These are phyloP conservation scores for Peterozyma toletana DNA, from an alignment of 805 yeast genomes.

Conservation along the genomic window DNA sequence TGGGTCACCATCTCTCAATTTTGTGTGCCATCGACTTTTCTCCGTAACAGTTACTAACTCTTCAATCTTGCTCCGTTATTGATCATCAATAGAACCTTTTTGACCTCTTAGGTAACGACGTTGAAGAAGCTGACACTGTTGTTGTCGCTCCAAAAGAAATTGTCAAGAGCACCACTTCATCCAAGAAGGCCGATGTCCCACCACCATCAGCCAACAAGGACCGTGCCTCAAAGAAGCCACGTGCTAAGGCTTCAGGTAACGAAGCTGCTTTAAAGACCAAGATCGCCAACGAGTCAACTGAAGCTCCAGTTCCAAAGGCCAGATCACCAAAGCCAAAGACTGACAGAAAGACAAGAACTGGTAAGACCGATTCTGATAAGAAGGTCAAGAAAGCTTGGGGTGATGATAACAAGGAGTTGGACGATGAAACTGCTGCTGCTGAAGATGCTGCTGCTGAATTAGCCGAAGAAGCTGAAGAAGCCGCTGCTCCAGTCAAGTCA, in stretches of 20 bases:
- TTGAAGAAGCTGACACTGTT: slow-evolving; percentile 61
- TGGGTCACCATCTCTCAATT: too few species aligned
- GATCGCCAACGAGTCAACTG: slow-evolving; percentile 60
- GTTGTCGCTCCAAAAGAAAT: slow-evolving; percentile 59
- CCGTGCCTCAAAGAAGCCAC: slow-evolving; percentile 60
- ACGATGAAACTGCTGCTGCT: slow-evolving; percentile 52
- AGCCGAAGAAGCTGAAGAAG: slow-evolving; percentile 28
- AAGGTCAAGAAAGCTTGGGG: slow-evolving; percentile 87
- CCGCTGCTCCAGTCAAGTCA: slow-evolving; percentile 45
- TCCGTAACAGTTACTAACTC: too few species aligned
- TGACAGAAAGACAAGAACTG: slow-evolving; percentile 86
- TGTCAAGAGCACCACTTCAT: slow-evolving; percentile 75
- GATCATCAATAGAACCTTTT: slow-evolving; percentile 53
- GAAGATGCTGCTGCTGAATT: slow-evolving; percentile 31
- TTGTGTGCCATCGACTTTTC: too few species aligned
- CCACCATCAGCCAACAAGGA: slow-evolving; percentile 79
- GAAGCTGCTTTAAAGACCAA: slow-evolving; percentile 79
- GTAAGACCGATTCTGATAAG: slow-evolving; percentile 80
- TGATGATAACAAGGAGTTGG: slow-evolving; percentile 65
- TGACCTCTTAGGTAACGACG: slow-evolving; percentile 83
- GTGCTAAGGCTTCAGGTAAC: slow-evolving; percentile 71
- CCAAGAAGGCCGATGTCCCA: slow-evolving; percentile 79
- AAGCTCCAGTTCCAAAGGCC: slow-evolving; percentile 45
- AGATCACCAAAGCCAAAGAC: slow-evolving; percentile 50
- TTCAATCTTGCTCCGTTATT: neutral